Evolutionary conservation across 2,329 filamentous ascomycete genomes (phyloP), one percentile per base, ranked within the genome.

Genomic region (Calycina herbarum): DNA sequence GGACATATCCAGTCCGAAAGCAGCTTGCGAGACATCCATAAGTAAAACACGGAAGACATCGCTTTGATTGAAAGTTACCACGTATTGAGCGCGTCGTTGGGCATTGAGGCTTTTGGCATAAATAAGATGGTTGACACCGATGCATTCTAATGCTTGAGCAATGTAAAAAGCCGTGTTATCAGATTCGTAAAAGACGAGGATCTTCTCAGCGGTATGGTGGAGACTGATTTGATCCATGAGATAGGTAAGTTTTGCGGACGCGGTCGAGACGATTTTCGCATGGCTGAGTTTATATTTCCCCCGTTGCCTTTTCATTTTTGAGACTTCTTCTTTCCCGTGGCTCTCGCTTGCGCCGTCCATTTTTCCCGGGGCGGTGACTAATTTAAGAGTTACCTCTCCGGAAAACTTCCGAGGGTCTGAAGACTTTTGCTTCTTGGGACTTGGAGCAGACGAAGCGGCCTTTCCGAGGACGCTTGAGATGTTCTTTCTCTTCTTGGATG

Each of bases 21-120:
- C 92, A 35, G 94, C 94, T 74, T 95, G 92, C 1, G 86, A 87
- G n/a, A 97, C 85, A 73, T 97, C 93, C 90, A 97, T 97, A 1
- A 97, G 82, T 1, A 97, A 80, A 0, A 97, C 92, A 5, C 92
- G 67, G 57, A 75, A 74, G 0, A 48, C 57, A 2, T 69, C 58
- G 6, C 68, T 67, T 68, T 68, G 69, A 68, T 94, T 92, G 78
- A 97, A 97, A 0, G 88, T 85, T 0, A 88, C 85, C 0, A 97
- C 85, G 73, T 97, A 96, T 72, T 90, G 85, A 0, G 90, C 86
- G 65, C 91, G 86, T 5, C 86, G 83, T 13, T 84, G 81, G 0
- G 85, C 81, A 1, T 83, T 82, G 1, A 93, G 79, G 1, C 82
- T 81, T 70, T 86, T 87, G 13, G 89, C 86, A 71, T 93, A 93